phyloP scores from a whole-genome alignment of 2,329 filamentous ascomycete species.

The Endothia cerciana region DNA sequence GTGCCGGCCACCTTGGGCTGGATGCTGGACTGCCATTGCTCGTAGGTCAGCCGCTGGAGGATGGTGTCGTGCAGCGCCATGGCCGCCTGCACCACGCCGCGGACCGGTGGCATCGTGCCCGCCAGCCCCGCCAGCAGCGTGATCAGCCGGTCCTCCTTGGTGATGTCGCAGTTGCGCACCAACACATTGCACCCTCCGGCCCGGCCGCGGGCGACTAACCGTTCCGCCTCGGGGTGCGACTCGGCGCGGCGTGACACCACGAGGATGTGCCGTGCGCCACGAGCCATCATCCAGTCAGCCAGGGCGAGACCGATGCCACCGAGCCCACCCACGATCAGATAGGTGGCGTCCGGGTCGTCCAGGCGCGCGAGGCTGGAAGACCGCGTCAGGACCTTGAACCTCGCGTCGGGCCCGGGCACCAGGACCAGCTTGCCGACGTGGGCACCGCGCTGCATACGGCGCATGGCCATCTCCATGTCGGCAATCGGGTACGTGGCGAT shows the following conservation, averaged over 20 bases:
- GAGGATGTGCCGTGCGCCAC: slow-evolving; percentile 32
- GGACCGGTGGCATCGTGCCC: slow-evolving; percentile 36
- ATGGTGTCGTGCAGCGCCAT: slow-evolving; percentile 38
- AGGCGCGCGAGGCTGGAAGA: background rate
- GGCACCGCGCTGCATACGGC: slow-evolving; percentile 39
- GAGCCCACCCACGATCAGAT: slow-evolving; percentile 39
- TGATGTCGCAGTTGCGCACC: slow-evolving; percentile 36
- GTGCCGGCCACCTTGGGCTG: slow-evolving; percentile 15
- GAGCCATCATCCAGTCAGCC: slow-evolving; percentile 35
- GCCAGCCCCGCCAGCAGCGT: slow-evolving; percentile 31
- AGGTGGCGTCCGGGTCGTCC: slow-evolving; percentile 31
- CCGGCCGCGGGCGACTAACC: slow-evolving; percentile 29
- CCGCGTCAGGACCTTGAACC: slow-evolving; percentile 11
- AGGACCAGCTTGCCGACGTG: slow-evolving; percentile 43
- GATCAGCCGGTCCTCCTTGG: slow-evolving; percentile 35
- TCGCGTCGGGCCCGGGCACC: slow-evolving; percentile 17
- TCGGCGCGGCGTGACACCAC: slow-evolving; percentile 29
- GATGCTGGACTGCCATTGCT: background rate
- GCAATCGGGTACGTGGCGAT: slow-evolving; percentile 25
- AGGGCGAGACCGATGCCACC: slow-evolving; percentile 38
- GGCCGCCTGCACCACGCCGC: slow-evolving; percentile 45
- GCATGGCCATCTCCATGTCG: slow-evolving; percentile 37
- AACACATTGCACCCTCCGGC: slow-evolving; percentile 31
- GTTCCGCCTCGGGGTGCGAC: background rate
- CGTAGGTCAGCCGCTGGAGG: slow-evolving; percentile 9